Conservation (phyloP, 306 rosid genomes). For the Citrullus mucosospermus region DNA sequence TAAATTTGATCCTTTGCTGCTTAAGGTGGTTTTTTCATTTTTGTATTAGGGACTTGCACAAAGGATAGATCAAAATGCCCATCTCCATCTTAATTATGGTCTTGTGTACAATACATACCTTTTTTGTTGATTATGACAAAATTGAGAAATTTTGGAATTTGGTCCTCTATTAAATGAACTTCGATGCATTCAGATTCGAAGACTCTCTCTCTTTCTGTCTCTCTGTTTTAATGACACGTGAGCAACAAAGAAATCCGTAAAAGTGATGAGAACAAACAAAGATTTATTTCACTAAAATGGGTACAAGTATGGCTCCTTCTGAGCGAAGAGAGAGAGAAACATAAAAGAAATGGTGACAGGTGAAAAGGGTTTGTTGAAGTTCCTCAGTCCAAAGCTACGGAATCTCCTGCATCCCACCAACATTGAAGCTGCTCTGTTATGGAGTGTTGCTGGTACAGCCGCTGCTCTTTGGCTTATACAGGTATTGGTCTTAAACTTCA, state of each 20-base stretch:
- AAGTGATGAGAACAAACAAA: not conserved
- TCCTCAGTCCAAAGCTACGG: conserved; percentile 25
- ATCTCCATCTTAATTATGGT: not conserved
- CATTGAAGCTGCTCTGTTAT: conserved; percentile 55
- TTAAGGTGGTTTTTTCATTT: not conserved
- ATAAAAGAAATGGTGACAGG: conserved; percentile 29
- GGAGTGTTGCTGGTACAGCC: conserved; percentile 58
- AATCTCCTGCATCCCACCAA: conserved; percentile 33
- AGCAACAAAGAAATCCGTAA: not conserved
- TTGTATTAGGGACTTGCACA: not conserved
- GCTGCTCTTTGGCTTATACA: not conserved
- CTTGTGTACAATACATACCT: not conserved
- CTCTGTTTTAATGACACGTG: not conserved
- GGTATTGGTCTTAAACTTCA: not conserved
- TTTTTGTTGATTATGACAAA: not conserved
- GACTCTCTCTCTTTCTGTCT: not conserved
- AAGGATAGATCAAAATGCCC: not conserved
- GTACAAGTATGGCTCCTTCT: conserved; percentile 20
- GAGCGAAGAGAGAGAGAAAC: not conserved
- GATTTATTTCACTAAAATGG: not conserved
- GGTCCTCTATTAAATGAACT: not conserved
- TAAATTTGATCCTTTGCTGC: conserved; percentile 18
- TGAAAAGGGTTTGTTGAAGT: conserved; percentile 16
- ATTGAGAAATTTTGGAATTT: not conserved
- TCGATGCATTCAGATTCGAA: not conserved